Percentiles rank a stretch among this genome's conserved stretches.
Evolutionary conservation across 495 filamentous ascomycete species (phyloP).

Genomic region (Halenospora varia): DNA sequence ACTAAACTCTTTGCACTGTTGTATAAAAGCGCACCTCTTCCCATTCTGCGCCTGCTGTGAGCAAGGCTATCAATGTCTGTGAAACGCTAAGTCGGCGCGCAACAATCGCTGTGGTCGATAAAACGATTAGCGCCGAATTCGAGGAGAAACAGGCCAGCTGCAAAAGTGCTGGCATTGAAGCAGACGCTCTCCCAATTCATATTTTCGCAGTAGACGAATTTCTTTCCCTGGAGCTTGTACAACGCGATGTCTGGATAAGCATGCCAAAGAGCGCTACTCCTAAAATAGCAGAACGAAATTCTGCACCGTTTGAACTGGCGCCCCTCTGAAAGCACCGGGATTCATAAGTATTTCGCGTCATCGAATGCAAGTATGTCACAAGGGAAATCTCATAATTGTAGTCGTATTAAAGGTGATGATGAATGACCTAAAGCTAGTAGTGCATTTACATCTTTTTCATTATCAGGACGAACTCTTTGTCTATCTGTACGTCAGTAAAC

Average conservation of each 20-base stretch:
- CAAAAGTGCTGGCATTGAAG: conserved; percentile 33
- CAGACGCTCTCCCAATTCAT: conserved; percentile 31
- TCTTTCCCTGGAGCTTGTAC: background rate
- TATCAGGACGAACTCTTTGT: too few species aligned
- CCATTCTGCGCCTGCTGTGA: conserved; percentile 54
- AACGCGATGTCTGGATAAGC: background rate
- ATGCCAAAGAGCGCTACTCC: background rate
- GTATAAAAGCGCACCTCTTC: conserved; percentile 41
- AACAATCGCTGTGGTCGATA: conserved; percentile 46
- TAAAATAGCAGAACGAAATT: too few species aligned
- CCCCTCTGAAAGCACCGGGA: too few species aligned
- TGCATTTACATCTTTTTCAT: too few species aligned
- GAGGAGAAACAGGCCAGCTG: conserved; percentile 38
- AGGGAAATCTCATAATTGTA: too few species aligned
- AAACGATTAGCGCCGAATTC: conserved; percentile 45
- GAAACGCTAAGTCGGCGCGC: conserved; percentile 43
- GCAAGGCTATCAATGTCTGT: conserved; percentile 43
- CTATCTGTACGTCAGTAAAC: too few species aligned
- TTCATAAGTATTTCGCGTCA: too few species aligned
- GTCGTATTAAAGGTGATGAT: too few species aligned
- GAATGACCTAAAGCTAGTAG: too few species aligned
- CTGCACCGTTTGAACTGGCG: too few species aligned
- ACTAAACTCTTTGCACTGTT: background rate
- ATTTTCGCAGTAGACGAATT: background rate
- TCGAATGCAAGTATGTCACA: too few species aligned